phyloP scores from a whole-genome alignment of 2,329 filamentous ascomycete genomes.

The Claviceps sorghi region DNA sequence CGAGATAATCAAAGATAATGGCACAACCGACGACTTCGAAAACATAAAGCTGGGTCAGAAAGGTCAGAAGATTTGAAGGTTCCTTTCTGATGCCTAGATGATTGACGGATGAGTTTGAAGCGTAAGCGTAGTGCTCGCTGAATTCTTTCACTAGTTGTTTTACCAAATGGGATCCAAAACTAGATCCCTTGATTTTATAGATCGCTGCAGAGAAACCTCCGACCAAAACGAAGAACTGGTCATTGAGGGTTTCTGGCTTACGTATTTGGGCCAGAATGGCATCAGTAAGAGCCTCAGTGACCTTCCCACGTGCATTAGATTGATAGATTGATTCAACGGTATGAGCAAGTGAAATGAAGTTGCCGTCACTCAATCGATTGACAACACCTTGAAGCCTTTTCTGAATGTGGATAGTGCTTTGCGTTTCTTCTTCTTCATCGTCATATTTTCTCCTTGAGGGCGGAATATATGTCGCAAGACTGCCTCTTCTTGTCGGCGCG shows the following conservation, averaged over 20 bases:
- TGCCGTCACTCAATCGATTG: conserved; percentile 86
- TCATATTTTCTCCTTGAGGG: conserved; percentile 53
- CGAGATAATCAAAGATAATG: conserved; percentile 82
- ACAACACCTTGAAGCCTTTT: conserved; percentile 77
- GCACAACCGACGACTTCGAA: conserved; percentile 76
- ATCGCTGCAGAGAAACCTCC: conserved; percentile 80
- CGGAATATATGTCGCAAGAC: conserved; percentile 66
- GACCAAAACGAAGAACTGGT: conserved; percentile 81
- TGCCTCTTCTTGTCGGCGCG: conserved; percentile 43
- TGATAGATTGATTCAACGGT: conserved; percentile 76
- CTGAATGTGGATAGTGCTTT: conserved; percentile 53
- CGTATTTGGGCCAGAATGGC: conserved; percentile 65
- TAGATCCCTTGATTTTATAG: conserved; percentile 75
- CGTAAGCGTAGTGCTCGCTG: conserved; percentile 44
- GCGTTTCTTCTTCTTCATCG: conserved; percentile 40
- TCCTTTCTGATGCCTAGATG: conserved; percentile 20
- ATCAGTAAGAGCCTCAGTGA: conserved; percentile 67
- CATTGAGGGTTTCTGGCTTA: conserved; percentile 62
- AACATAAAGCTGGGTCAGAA: conserved; percentile 78
- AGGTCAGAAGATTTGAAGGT: conserved; percentile 59
- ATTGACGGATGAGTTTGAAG: conserved; percentile 27
- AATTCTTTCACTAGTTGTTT: conserved; percentile 67
- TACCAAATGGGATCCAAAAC: conserved; percentile 78
- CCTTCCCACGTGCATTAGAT: conserved; percentile 71
- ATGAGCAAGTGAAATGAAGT: conserved; percentile 67